These are phyloP conservation scores for Erodium moschatum DNA, from an alignment of 441 rosid species.

Conservation along the genomic window DNA sequence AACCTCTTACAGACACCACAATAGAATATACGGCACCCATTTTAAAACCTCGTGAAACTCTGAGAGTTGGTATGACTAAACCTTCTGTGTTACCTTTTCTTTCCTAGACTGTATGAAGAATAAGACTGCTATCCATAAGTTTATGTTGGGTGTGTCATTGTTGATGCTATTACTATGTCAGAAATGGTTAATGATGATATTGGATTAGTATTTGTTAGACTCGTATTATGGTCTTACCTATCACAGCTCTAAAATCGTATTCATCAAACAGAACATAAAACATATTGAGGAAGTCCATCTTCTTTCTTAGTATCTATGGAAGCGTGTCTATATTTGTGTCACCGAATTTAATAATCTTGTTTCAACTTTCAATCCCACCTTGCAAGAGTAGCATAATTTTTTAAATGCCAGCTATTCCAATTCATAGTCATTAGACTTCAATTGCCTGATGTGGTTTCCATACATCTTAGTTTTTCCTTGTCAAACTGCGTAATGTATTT, in stretches of 20 bases:
- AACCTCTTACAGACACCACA: slow-evolving; percentile 27
- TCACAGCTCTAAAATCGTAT: slow-evolving; percentile 1
- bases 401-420: background rate
- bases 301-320: background rate
- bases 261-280: background rate
- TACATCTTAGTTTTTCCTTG: no score
- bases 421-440: background rate
- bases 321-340: background rate
- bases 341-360: background rate
- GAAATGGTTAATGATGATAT: background rate
- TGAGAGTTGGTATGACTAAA: slow-evolving; percentile 27
- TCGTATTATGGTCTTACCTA: background rate
- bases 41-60: slow-evolving; percentile 21
- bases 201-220: background rate
- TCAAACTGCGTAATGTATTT: background rate
- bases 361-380: background rate
- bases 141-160: background rate
- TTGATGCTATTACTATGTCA: background rate
- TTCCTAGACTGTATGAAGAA: slow-evolving; percentile 5
- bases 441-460: no score
- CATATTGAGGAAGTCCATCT: background rate
- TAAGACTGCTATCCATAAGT: background rate
- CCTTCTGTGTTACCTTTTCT: background rate
- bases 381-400: background rate
- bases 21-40: slow-evolving; percentile 23